These are phyloP conservation scores for Aureobasidium sp. DNA, from an alignment of 2,329 filamentous ascomycete species.

Conservation along the genomic window DNA sequence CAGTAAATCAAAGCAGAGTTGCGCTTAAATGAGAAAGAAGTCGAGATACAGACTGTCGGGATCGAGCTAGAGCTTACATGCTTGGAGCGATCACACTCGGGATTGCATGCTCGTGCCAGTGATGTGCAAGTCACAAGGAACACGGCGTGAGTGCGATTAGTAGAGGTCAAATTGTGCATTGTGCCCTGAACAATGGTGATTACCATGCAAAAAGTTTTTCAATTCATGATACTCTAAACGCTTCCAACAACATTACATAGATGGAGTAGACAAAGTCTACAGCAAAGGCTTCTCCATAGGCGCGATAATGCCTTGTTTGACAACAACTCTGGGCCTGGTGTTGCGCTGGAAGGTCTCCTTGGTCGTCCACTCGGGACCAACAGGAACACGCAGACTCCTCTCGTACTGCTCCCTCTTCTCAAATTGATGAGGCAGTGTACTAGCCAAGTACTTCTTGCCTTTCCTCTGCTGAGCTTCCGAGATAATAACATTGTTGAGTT, in stretches of 20 bases:
- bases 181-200: conserved; percentile 14
- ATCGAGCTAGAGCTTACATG: too few relatives aligned
- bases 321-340: conserved; percentile 79
- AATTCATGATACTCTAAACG: conserved; percentile 26
- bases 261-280: conserved; percentile 20
- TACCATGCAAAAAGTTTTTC: conserved; percentile 58
- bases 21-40: too few relatives aligned
- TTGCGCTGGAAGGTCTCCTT: conserved; percentile 86
- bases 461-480: conserved; percentile 88
- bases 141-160: background rate
- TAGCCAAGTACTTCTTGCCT: conserved; percentile 82
- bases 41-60: too few relatives aligned
- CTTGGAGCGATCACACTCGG: background rate
- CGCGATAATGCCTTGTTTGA: conserved; percentile 85
- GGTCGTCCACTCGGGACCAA: conserved; percentile 94
- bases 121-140: background rate
- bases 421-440: conserved; percentile 75
- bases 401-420: conserved; percentile 87
- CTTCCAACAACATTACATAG: background rate
- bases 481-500: conserved; percentile 77
- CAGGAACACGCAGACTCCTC: conserved; percentile 71
- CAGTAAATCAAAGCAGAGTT: too few relatives aligned
- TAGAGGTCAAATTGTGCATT: background rate
- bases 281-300: conserved; percentile 73
- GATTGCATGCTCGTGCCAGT: background rate